Evolutionary conservation across 768 basidiomycete species (phyloP), one percentile per base, ranked within the genome.

Genomic region (Boletus pseudopeckii): DNA sequence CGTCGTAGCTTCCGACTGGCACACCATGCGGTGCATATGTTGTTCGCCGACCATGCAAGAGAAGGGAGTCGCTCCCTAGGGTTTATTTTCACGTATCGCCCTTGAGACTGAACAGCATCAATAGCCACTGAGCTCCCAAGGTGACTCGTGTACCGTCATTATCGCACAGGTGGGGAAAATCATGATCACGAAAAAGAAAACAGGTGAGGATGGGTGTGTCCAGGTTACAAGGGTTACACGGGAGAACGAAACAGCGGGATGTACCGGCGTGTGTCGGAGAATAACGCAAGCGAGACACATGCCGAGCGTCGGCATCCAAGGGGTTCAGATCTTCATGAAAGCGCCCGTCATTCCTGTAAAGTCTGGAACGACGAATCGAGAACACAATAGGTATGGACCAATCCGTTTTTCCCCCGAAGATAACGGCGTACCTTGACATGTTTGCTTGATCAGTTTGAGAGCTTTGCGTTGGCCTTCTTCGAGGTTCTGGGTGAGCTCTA

Each of bases 401-500:
- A 14, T 30, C 26, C 2, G 3, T 11, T 33, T 33, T 11, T 13
- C 26, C 10, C 26, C 36, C 7, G 10, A 32, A n/a, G 24, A 48
- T 6, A 9, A 40, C 14, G 13, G 3, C 58, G 3, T 40, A 70
- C 68, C 66, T 53, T 60, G 57, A 40, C 52, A 66, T 3, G 65
- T 36, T 11, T 54, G 46, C 15, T 58, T 62, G 49, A 62, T 26
- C 33, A 61, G 47, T 37, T 44, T 57, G 46, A 72, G 56, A 18
- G 58, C 59, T 40, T 68, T 59, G 10, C 56, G 13, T 37, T 70
- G 68, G 18, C 53, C 48, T 6, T 66, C 63, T 40, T 70, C 70
- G 5, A 59, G 58, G 17, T 64, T 33, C 20, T 63, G 57, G 14
- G 56, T 46, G 20, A 56, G 55, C 38, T 60, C 60, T 7, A 70